These are phyloP conservation scores for Pyrenochaeta sp. DNA, from an alignment of 2,329 filamentous ascomycete species.

Conservation along the genomic window DNA sequence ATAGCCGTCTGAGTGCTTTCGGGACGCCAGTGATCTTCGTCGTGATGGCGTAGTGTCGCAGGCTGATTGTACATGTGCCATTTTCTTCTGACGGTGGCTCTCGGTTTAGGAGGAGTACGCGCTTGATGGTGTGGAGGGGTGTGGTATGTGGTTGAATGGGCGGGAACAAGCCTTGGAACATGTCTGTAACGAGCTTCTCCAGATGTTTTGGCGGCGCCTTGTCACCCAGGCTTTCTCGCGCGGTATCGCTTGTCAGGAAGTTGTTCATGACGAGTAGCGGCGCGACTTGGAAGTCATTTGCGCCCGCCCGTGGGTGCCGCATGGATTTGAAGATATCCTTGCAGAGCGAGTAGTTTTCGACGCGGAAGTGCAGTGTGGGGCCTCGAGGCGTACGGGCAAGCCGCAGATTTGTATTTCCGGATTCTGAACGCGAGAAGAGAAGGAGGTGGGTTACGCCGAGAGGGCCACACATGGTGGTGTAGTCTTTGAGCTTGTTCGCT, in stretches of 20 bases:
- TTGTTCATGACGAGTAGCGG: slow-evolving; percentile 99
- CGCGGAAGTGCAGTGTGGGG: slow-evolving; percentile 91
- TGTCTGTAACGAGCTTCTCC: slow-evolving; percentile 88
- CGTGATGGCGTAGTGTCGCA: slow-evolving; percentile 94
- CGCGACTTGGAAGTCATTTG: slow-evolving; percentile 79
- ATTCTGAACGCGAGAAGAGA: slow-evolving; percentile 88
- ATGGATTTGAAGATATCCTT: slow-evolving; percentile 88
- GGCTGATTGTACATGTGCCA: slow-evolving; percentile 78
- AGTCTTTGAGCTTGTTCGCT: slow-evolving; percentile 88
- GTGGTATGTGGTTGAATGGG: slow-evolving; percentile 93
- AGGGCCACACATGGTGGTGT: slow-evolving; percentile 93
- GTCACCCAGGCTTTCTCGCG: slow-evolving; percentile 42
- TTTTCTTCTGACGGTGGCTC: slow-evolving; percentile 61
- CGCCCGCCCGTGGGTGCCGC: slow-evolving; percentile 82
- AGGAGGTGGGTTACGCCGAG: slow-evolving; percentile 92
- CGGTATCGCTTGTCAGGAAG: slow-evolving; percentile 71
- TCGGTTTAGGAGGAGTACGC: slow-evolving; percentile 89
- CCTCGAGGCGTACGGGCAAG: slow-evolving; percentile 87
- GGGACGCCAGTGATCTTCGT: slow-evolving; percentile 87
- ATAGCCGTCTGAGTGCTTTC: slow-evolving; percentile 81
- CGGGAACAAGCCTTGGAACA: slow-evolving; percentile 96
- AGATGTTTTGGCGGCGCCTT: slow-evolving; percentile 89
- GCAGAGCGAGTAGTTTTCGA: slow-evolving; percentile 92
- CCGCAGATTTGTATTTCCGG: slow-evolving; percentile 91
- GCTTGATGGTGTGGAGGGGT: slow-evolving; percentile 88